Evolutionary conservation across 2,329 filamentous ascomycete genomes (phyloP), one percentile per base, ranked within the genome.

Genomic region (Pestalotiopsis sp.): DNA sequence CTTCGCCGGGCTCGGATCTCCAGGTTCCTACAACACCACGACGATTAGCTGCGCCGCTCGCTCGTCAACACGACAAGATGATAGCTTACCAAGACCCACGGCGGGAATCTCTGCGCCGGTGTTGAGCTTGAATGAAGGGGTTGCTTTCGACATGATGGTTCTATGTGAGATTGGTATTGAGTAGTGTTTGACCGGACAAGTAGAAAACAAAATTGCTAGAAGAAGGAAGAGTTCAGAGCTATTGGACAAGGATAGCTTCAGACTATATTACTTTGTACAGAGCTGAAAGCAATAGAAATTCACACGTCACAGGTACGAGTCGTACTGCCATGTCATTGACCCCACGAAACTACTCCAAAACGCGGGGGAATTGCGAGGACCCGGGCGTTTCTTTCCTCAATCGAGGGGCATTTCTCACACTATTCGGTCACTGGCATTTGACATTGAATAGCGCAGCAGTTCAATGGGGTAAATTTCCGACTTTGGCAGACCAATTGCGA

Each of bases 31-130:
- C n/a, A 13, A 31, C n/a, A 45, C 14, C 20, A 13, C 7, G 7
- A 63, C 27, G 2, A 3, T 38, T 25, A 63, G 36, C 4, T 59
- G 7, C 25, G 25, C 57, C 20, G 6, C 2, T 63, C 36, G 31
- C 38, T 23, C 36, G 4, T n/a, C 11, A n/a, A 31, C 2, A 11
- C 36, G 4, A 12, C 17, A 2, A 25, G 4, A 6, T 2, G 36
- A n/a, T 66, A 77, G 77, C 78, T 76, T 79, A 58, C 78, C 78
- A 11, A 79, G 70, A 2, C 78, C 77, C 27, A 80, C 74, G 20
- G 75, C 76, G 36, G 78, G 78, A 36, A 80, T 79, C 13, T 71
- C 70, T 58, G 77, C 70, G 9, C 78, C 77, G 27, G 77, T 76
- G 67, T 77, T 76, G 11, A 79, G 75, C 72, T 77, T 79, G 71